Conservation (phyloP, 2,329 filamentous ascomycete species). For the Pezicula radicicola region DNA sequence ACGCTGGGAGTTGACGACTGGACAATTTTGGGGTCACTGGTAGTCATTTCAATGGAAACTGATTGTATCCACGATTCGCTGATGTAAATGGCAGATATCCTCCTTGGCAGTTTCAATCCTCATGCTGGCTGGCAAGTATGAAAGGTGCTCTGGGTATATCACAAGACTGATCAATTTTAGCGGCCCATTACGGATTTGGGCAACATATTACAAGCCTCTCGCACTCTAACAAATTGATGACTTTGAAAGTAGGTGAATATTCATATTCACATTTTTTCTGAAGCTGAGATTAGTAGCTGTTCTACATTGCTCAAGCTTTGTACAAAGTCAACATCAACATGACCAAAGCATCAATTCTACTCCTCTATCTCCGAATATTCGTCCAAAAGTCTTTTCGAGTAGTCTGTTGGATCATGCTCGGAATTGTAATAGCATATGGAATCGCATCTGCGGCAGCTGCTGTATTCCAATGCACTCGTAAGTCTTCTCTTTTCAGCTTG, state of each 20-base stretch:
- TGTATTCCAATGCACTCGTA: slow-evolving; percentile 45
- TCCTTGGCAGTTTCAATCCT: slow-evolving; percentile 30
- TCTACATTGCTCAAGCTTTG: slow-evolving; percentile 48
- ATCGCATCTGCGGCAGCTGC: slow-evolving; percentile 41
- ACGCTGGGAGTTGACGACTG: slow-evolving; percentile 40
- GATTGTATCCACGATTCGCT: not conserved
- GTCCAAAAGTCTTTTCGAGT: slow-evolving; percentile 42
- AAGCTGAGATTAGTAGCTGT: slow-evolving; percentile 33
- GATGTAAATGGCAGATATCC: slow-evolving; percentile 27
- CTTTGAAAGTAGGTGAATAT: slow-evolving; percentile 28
- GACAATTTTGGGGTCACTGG: slow-evolving; percentile 39
- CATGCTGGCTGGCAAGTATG: slow-evolving; percentile 1
- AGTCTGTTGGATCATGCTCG: slow-evolving; percentile 37
- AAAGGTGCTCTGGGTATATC: no score
- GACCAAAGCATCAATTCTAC: slow-evolving; percentile 49
- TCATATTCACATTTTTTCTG: not conserved
- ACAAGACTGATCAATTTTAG: slow-evolving; percentile 1
- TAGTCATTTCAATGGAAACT: slow-evolving; percentile 13
- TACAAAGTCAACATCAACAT: slow-evolving; percentile 53
- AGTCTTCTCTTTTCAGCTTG: no score
- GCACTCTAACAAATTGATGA: slow-evolving; percentile 30
- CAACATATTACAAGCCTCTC: slow-evolving; percentile 35
- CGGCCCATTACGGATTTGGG: slow-evolving; percentile 40
- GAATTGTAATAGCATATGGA: slow-evolving; percentile 42
- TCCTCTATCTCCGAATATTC: slow-evolving; percentile 54